Conservation (phyloP, 2,329 filamentous ascomycete genomes). For the Blastomyces gilchristii region DNA sequence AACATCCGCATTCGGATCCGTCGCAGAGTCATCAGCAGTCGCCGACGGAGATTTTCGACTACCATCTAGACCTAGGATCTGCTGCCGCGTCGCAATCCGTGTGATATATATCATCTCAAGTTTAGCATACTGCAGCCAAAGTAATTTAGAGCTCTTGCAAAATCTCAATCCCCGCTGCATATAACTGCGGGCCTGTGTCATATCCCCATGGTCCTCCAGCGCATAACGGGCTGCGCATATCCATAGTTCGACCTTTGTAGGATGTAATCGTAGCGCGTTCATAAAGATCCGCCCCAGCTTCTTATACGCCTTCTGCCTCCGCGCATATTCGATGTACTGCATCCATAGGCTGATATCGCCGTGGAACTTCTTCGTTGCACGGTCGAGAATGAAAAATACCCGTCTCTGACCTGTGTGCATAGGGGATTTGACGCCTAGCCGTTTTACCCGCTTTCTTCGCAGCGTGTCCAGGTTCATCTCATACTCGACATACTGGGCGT, state of each 20-base stretch:
- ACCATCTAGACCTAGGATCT: constrained; percentile 53
- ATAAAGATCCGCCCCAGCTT: constrained; percentile 52
- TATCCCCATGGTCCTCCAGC: constrained; percentile 71
- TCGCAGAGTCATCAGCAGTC: constrained; percentile 26
- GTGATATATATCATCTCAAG: constrained; percentile 87
- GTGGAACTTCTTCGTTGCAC: constrained; percentile 73
- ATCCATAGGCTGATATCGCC: constrained; percentile 76
- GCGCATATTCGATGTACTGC: constrained; percentile 76
- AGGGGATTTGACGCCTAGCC: constrained; percentile 64
- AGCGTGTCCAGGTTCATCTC: constrained; percentile 61
- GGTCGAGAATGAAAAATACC: constrained; percentile 81
- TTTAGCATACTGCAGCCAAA: constrained; percentile 87
- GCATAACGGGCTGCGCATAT: constrained; percentile 67
- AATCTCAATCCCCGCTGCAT: constrained; percentile 86
- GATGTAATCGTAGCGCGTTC: constrained; percentile 71
- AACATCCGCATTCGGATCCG: constrained; percentile 45
- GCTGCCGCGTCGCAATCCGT: constrained; percentile 65
- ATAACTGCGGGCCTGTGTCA: constrained; percentile 72
- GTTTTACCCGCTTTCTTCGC: constrained; percentile 69
- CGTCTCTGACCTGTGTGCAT: constrained; percentile 66
- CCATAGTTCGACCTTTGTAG: constrained; percentile 75
- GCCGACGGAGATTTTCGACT: constrained; percentile 26
- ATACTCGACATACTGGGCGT: constrained; percentile 68
- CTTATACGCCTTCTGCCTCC: constrained; percentile 54
- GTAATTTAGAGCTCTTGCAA: constrained; percentile 59